These are phyloP conservation scores for Epichloe gansuensis DNA, from an alignment of 2,329 filamentous ascomycete genomes.

Conservation along the genomic window DNA sequence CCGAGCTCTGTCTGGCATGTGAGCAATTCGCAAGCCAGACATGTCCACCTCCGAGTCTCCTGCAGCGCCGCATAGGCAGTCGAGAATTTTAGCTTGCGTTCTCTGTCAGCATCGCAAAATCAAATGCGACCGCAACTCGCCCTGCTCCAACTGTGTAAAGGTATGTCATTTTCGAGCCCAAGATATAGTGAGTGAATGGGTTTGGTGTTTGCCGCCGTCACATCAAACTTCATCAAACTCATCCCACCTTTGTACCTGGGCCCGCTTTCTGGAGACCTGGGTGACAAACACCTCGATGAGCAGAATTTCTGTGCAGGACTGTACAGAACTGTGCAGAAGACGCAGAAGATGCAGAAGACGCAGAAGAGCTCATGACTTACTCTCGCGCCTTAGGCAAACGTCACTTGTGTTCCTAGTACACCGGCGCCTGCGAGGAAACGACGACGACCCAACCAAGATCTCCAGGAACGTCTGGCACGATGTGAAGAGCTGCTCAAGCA, in stretches of 20 bases:
- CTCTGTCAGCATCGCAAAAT: constrained; percentile 50
- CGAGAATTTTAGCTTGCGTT: constrained; percentile 39
- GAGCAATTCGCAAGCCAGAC: constrained; percentile 11
- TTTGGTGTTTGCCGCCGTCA: not conserved
- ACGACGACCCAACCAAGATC: constrained; percentile 45
- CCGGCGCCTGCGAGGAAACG: constrained; percentile 48
- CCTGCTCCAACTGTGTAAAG: constrained; percentile 48
- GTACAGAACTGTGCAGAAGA: not conserved
- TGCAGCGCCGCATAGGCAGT: constrained; percentile 23
- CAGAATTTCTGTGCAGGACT: not conserved
- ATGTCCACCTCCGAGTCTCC: constrained; percentile 20
- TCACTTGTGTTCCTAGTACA: constrained; percentile 45
- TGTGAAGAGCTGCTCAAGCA: constrained; percentile 47
- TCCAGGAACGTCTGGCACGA: constrained; percentile 45
- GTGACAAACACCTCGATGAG: not conserved
- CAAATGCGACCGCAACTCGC: constrained; percentile 46
- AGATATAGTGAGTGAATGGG: not conserved
- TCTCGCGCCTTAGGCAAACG: constrained; percentile 34
- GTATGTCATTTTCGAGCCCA: constrained; percentile 21
- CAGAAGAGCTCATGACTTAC: constrained; percentile 5
- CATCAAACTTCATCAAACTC: not conserved
- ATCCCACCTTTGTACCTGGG: not conserved
- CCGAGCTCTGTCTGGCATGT: constrained; percentile 16
- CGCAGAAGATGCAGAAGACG: not conserved
- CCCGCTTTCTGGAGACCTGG: constrained; percentile 1